Evolutionary conservation across 2,329 filamentous ascomycete genomes (phyloP), one percentile per base, ranked within the genome.

Genomic region (Colletotrichum cereale): DNA sequence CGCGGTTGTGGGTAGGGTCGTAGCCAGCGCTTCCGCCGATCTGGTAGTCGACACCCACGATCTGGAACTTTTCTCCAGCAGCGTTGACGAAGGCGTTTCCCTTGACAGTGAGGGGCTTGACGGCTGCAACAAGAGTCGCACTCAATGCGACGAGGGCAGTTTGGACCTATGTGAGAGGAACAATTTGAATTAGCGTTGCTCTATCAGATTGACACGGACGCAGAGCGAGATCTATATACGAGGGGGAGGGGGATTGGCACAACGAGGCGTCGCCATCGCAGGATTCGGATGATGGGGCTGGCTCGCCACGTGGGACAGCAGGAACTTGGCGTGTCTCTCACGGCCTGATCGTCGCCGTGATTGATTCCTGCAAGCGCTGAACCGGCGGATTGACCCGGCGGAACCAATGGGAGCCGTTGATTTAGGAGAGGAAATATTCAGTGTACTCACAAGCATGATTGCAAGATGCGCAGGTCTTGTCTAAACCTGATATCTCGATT

Each of bases 31-130:
- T 88, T 74, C 91, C 91, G 72, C 89, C 90, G 53, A 90, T 90
- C 79, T 92, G 91, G 82, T 92, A 93, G 78, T 90, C 91, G 75
- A 91, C 86, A 75, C 91, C 91, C 62, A 91, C 86, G 72, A 93
- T 85, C 82, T 92, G 88, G 81, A 92, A 91, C 73, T 86, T 86
- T 76, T 89, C 84, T 72, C 88, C 88, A 29, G 85, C 88, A 52
- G 87, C 82, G 80, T 91, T 89, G 79, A 91, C 84, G 71, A 92
- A 90, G 77, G 89, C 83, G 71, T 84, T 84, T 74, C 88, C 89
- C 69, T 87, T 77, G 73, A 91, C 84, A 71, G 86, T 84, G 62
- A 92, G 85, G 12, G 88, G 80, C 71, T 84, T 85, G 62, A 92
- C 88, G 63, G 90, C 90, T 63, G 84, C 82, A 62, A 85, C 87